These are phyloP conservation scores for Nakaseomyces nivariensis DNA, from an alignment of 1,139 yeast genomes.

Conservation along the genomic window DNA sequence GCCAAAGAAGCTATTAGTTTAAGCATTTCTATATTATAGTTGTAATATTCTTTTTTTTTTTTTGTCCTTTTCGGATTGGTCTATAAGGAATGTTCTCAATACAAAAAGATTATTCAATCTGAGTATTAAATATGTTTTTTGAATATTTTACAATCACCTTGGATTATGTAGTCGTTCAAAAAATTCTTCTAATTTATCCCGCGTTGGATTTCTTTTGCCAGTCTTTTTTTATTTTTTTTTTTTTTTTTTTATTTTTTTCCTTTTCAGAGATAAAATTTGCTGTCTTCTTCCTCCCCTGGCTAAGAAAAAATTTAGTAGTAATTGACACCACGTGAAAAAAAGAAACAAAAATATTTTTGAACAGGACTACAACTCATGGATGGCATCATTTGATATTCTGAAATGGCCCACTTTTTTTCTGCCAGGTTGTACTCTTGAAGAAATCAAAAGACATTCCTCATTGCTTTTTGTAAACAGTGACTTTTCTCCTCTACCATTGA, in stretches of 20 bases:
- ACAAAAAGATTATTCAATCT: too few species aligned
- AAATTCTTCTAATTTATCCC: background rate
- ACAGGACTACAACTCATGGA: background rate
- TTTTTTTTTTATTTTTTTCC: background rate
- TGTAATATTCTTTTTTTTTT: background rate
- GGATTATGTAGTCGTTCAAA: background rate
- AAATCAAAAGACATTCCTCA: too few species aligned
- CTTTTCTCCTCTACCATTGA: too few species aligned
- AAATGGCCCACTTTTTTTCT: too few species aligned
- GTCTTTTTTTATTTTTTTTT: background rate
- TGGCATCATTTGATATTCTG: too few species aligned
- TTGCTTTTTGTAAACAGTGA: too few species aligned
- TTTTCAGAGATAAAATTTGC: background rate
- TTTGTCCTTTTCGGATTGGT: too few species aligned
- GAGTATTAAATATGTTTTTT: too few species aligned
- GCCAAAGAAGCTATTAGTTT: background rate
- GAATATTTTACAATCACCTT: too few species aligned
- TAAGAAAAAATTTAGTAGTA: too few species aligned
- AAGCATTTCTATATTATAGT: background rate
- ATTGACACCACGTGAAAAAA: background rate
- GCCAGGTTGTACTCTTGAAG: too few species aligned
- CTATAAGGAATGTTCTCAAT: too few species aligned
- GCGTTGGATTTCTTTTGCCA: background rate
- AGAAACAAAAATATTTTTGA: background rate
- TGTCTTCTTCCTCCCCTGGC: background rate